Evolutionary conservation across 2,329 filamentous ascomycete genomes (phyloP).

Genomic region (Colletotrichum sp.): DNA sequence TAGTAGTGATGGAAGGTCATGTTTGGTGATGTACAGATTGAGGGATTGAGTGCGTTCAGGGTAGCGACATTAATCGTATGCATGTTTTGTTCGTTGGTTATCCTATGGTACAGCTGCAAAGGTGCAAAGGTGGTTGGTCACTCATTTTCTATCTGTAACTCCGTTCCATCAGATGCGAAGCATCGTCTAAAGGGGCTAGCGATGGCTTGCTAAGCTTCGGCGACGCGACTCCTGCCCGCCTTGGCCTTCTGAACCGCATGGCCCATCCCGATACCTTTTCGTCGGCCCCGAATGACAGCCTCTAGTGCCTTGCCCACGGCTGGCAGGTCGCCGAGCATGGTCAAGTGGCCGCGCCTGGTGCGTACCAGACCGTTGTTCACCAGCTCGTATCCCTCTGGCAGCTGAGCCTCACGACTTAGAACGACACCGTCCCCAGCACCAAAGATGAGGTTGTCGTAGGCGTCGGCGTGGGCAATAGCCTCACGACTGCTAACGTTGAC

Average conservation of each 20-base stretch:
- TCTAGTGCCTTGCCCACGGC: conserved; percentile 77
- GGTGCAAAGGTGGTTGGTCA: neutral
- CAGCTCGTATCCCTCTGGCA: conserved; percentile 78
- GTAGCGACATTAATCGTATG: neutral
- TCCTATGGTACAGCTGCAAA: neutral
- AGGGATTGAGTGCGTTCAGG: neutral
- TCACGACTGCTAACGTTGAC: conserved; percentile 77
- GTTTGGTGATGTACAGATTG: neutral
- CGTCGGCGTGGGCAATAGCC: conserved; percentile 76
- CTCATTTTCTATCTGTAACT: neutral
- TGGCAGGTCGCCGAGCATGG: conserved; percentile 82
- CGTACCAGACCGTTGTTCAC: conserved; percentile 77
- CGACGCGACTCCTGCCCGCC: neutral
- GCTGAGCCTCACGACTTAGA: conserved; percentile 82
- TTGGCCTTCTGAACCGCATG: neutral
- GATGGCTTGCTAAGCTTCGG: neutral
- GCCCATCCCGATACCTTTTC: conserved; percentile 75
- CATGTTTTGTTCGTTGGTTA: neutral
- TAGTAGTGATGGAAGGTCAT: neutral
- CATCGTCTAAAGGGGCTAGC: neutral
- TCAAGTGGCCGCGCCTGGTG: conserved; percentile 86
- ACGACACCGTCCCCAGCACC: conserved; percentile 89
- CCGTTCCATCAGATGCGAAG: neutral
- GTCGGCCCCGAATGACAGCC: conserved; percentile 70
- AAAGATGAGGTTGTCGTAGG: conserved; percentile 87